phyloP scores from a whole-genome alignment of 2,329 filamentous ascomycete genomes.

The Alternaria ethzedia region DNA sequence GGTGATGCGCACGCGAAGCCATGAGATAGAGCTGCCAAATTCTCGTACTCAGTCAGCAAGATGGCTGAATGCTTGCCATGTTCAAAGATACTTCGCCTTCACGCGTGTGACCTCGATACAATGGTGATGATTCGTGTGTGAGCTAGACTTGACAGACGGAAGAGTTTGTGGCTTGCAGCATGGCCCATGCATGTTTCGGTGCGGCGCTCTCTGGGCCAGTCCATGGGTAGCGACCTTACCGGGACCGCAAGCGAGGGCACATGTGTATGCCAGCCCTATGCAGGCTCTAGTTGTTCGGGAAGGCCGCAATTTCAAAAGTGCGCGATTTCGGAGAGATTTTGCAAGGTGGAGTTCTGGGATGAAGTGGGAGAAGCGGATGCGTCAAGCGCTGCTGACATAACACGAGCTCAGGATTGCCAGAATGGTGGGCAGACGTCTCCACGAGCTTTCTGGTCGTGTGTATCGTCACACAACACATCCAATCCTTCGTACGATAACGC shows the following conservation, averaged over 20 bases:
- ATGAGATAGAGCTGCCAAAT: background rate
- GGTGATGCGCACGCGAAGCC: background rate
- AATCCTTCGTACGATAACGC: background rate
- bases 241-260: background rate
- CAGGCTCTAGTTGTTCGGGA: background rate
- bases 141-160: background rate
- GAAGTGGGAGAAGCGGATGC: background rate
- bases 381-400: background rate
- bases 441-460: background rate
- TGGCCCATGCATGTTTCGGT: conserved; percentile 6
- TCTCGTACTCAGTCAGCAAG: background rate
- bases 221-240: background rate
- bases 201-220: conserved; percentile 3
- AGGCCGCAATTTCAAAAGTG: background rate
- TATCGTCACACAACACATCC: background rate
- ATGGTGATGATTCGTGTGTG: background rate
- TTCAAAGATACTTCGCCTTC: background rate
- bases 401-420: background rate
- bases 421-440: background rate
- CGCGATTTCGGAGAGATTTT: background rate
- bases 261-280: background rate
- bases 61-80: no score
- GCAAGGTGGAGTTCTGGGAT: background rate
- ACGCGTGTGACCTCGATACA: background rate
- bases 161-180: background rate